Evolutionary conservation across 1,139 yeast genomes (phyloP), one percentile per base, ranked within the genome.

Genomic region (Scheffersomyces parashehatae): DNA sequence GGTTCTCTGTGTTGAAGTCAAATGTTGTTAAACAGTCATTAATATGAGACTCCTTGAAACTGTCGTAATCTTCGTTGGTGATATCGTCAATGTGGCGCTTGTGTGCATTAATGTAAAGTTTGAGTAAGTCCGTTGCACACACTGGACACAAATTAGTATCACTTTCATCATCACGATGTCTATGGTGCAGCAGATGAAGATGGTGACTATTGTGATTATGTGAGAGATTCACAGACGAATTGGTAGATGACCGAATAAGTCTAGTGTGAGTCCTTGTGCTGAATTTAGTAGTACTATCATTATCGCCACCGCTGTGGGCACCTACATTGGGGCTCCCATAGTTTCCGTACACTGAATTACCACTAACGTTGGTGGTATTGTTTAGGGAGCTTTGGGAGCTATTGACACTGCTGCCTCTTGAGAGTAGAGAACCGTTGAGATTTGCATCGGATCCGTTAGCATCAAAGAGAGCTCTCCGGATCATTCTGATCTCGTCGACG

Each of bases 1-100:
- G 73, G 31, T 88, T 84, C 9, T 49, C 49, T 34, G 86, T 75
- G 29, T 86, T 79, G 61, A 83, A 83, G 55, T 88, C 91, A 39
- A 84, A 85, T 33, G 73, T 73, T 14, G 72, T 71, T 13, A 93
- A 65, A 60, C 98, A 93, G 9, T 71, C 70, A 50, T 77, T 81
- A 14, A 93, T 81, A 62, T 91, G 98, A 1, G 62, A 60, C 52
- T 85, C 93, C 43, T 80, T 79, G 39, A 73, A 80, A 1, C 52
- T 55, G 40, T 81, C 85, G 50, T 66, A 71, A 30, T 62, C 70
- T n/a, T 56, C 60, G 31, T 53, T 54, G 29, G 58, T 47, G 11
- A 56, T 52, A 11, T 52, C 57, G 1, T 40, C 51, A 24, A 67
- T 48, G 14, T 62, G 43, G 9, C 50, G 52, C 36, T 58, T 47